phyloP scores from a whole-genome alignment of 1,284 basidiomycete species.

The Cutaneotrichosporon mucoides region DNA sequence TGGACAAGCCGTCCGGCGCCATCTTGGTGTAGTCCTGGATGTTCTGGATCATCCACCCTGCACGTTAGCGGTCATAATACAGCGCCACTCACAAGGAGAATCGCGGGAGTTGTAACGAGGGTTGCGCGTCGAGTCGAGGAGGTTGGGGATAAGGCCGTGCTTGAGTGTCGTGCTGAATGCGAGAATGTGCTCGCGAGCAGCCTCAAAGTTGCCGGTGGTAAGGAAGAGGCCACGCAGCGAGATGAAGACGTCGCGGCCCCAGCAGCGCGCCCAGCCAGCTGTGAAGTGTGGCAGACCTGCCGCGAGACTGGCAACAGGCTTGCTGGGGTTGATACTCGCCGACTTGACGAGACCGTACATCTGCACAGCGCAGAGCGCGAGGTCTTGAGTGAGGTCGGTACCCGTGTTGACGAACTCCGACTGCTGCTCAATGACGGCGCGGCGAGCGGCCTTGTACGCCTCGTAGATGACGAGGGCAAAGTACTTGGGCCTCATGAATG shows the following conservation, averaged over 20 bases:
- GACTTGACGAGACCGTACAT: conserved; percentile 87
- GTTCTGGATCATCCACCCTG: conserved; percentile 91
- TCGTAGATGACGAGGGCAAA: conserved; percentile 84
- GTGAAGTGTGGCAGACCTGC: conserved; percentile 94
- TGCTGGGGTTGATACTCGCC: conserved; percentile 67
- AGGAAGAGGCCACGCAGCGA: conserved; percentile 86
- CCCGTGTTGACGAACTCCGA: conserved; percentile 79
- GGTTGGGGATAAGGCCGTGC: conserved; percentile 87
- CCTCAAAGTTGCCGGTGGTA: conserved; percentile 82
- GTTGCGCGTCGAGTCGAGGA: conserved; percentile 77
- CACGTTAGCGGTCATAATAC: not conserved
- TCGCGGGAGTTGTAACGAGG: conserved; percentile 61
- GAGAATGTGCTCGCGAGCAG: conserved; percentile 79
- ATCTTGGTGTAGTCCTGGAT: conserved; percentile 88
- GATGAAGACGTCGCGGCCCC: conserved; percentile 97
- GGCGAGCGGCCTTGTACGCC: conserved; percentile 83
- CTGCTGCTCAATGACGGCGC: conserved; percentile 73
- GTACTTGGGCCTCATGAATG: conserved; percentile 87
- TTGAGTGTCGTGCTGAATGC: conserved; percentile 74
- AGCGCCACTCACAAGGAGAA: conserved; percentile 20
- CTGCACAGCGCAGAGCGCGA: conserved; percentile 80
- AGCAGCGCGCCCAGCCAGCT: conserved; percentile 84
- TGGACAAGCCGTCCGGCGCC: conserved; percentile 75
- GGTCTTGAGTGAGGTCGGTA: conserved; percentile 80
- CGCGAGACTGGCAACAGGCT: conserved; percentile 72